A percentile compares a stretch with the other conserved stretches of the same genome.
Conservation (phyloP, 164 flowering plant species). For the Aristolochia contorta region DNA sequence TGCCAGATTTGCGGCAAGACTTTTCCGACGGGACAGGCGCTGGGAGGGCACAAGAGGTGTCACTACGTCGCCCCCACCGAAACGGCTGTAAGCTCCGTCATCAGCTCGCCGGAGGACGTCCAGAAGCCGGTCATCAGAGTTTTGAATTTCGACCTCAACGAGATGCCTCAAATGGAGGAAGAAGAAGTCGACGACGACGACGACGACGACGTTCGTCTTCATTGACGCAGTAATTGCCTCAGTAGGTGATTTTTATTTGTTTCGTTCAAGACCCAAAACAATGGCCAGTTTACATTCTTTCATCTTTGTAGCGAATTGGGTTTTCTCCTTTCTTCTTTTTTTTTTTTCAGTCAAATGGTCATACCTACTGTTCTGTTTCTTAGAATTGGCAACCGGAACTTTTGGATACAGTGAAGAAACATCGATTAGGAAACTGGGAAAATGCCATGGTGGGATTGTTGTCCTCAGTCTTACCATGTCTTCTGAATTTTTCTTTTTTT, state of each 20-base stretch:
- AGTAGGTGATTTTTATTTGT: neutral
- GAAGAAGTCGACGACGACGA: too few relatives aligned
- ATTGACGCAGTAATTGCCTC: too few relatives aligned
- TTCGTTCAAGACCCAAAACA: neutral
- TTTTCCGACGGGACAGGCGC: constrained; percentile 34
- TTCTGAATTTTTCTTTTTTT: too few relatives aligned
- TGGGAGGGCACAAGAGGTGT: constrained; percentile 34
- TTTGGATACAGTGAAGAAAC: too few relatives aligned
- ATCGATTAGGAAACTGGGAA: too few relatives aligned
- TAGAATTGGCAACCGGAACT: too few relatives aligned
- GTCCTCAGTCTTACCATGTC: too few relatives aligned
- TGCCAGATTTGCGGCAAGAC: constrained; percentile 27
- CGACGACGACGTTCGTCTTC: too few relatives aligned
- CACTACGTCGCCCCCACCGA: constrained; percentile 15
- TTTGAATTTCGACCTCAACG: constrained; percentile 44
- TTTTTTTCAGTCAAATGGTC: neutral
- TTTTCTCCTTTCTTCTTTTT: too few relatives aligned
- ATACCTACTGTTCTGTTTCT: too few relatives aligned
- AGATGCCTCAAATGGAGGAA: constrained; percentile 26
- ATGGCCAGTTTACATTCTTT: neutral
- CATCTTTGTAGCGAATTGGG: neutral
- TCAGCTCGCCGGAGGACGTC: constrained; percentile 9
- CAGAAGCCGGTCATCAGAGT: constrained; percentile 3
- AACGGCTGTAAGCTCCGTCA: constrained; percentile 4
- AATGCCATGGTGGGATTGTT: too few relatives aligned